Percentiles rank a stretch among this genome's conserved stretches.
These are phyloP conservation scores for Leccinum broughii DNA, from an alignment of 768 basidiomycete genomes.

Conservation along the genomic window DNA sequence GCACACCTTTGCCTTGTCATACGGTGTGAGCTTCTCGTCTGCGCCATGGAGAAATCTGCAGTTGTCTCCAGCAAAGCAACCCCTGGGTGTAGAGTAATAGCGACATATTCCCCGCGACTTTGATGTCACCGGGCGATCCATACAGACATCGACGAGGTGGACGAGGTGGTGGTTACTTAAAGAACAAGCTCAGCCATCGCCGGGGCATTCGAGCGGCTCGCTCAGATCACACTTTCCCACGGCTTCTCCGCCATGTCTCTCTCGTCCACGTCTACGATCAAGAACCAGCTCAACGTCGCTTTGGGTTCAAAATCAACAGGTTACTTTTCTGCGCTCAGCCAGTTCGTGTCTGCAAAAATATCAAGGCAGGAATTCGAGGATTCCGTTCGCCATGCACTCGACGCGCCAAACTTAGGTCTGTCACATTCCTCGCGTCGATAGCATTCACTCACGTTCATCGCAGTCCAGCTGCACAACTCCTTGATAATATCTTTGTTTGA, in stretches of 20 bases:
- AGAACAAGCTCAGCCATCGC: not conserved
- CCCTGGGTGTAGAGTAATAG: slow-evolving; percentile 62
- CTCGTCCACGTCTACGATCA: slow-evolving; percentile 72
- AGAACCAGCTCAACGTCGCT: slow-evolving; percentile 60
- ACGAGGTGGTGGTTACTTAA: slow-evolving; percentile 3
- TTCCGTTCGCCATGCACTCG: slow-evolving; percentile 58
- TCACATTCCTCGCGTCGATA: slow-evolving; percentile 1
- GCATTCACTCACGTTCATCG: slow-evolving; percentile 11
- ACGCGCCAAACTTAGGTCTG: slow-evolving; percentile 53
- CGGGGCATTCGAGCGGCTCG: not conserved
- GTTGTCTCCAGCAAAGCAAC: slow-evolving; percentile 64
- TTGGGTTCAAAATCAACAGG: slow-evolving; percentile 58
- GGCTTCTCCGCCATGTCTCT: slow-evolving; percentile 55
- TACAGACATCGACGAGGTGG: slow-evolving; percentile 26
- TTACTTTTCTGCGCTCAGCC: slow-evolving; percentile 67
- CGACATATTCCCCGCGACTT: slow-evolving; percentile 71
- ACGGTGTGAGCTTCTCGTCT: slow-evolving; percentile 55
- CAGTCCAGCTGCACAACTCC: slow-evolving; percentile 82
- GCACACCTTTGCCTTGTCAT: slow-evolving; percentile 72
- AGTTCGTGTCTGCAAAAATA: slow-evolving; percentile 65
- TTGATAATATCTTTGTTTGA: slow-evolving; percentile 83
- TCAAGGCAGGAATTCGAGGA: slow-evolving; percentile 81
- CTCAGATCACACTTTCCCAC: slow-evolving; percentile 19
- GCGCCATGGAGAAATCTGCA: slow-evolving; percentile 81
- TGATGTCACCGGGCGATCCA: slow-evolving; percentile 63